Evolutionary conservation across 2,329 filamentous ascomycete genomes (phyloP), one percentile per base, ranked within the genome.

Genomic region (Fusarium verticillioides): DNA sequence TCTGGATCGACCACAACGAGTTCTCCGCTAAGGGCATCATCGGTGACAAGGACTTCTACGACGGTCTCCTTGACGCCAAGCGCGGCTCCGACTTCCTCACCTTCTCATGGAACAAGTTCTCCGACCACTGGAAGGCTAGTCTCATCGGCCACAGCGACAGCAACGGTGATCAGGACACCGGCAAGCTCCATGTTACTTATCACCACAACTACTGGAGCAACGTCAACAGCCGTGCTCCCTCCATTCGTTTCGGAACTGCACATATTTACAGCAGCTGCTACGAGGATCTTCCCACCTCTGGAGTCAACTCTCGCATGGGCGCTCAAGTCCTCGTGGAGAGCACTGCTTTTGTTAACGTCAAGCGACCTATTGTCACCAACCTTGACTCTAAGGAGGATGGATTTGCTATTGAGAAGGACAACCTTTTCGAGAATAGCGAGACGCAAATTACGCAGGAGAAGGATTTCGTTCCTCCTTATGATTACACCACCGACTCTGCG

Each of bases 31-130:
- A 85, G 13, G 85, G 90, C 74, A 77, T 78, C 36, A 81, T 86
- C 62, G 85, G 90, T 70, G 85, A 84, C 81, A 90, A 90, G 79
- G 88, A 91, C 79, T 88, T 87, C 81, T 90, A 88, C 77, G 89
- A 90, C 63, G 88, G 88, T n/a, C 83, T 90, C 2, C 79, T 88
- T 43, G 89, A 91, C 69, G 82, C 89, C 44, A 89, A 87, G 65
- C 87, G 89, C 74, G 88, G 84, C 30, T 83, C 85, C 5, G 88
- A 91, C 81, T 90, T 82, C 76, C 79, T 89, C 60, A 88, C 81
- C 28, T 73, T 82, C 65, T 77, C 75, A 28, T 72, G 76, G 76
- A 71, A 66, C 50, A 72, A 74, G 66, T 77, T 76, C 67, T 68
- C 54, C 16, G 66, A 80, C 64, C 88, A 91, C 85, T 91, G 84